Conservation (phyloP, 345 rosid genomes). For the Pistacia integerrima region DNA sequence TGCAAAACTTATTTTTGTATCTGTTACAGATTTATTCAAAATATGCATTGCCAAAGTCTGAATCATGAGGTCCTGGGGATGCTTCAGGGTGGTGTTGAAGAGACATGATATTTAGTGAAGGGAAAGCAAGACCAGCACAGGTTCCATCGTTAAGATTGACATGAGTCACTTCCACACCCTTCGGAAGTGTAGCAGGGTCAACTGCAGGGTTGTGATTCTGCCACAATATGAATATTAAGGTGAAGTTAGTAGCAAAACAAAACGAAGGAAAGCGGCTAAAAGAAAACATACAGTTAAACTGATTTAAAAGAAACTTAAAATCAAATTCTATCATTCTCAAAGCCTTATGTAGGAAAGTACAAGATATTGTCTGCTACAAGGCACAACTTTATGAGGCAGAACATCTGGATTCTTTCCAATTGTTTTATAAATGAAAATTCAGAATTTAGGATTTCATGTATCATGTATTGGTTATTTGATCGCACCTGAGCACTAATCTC, state of each 20-base stretch:
- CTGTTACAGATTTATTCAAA: not conserved
- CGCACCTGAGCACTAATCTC: constrained; percentile 95
- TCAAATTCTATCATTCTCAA: not conserved
- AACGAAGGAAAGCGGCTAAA: not conserved
- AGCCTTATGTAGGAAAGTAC: not conserved
- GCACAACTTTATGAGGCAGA: not conserved
- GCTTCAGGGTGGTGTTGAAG: constrained; percentile 98
- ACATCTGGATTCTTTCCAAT: not conserved
- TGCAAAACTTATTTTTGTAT: not conserved
- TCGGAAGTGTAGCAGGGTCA: constrained; percentile 84
- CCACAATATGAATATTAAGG: constrained; percentile 20
- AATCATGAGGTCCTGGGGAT: constrained; percentile 97
- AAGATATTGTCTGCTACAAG: too few species aligned
- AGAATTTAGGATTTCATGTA: not conserved
- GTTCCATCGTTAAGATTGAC: constrained; percentile 93
- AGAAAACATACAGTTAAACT: not conserved
- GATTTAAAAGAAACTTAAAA: not conserved
- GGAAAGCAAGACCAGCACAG: constrained; percentile 93
- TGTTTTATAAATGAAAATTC: not conserved
- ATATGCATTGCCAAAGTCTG: constrained; percentile 59
- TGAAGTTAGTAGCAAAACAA: not conserved
- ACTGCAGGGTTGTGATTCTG: constrained; percentile 98
- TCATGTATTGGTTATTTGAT: not conserved
- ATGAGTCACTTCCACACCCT: constrained; percentile 88
- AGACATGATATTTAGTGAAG: constrained; percentile 74